Base-by-base conservation (phyloP, 257 asterid genomes). In the Nemophila menziesii region DNA sequence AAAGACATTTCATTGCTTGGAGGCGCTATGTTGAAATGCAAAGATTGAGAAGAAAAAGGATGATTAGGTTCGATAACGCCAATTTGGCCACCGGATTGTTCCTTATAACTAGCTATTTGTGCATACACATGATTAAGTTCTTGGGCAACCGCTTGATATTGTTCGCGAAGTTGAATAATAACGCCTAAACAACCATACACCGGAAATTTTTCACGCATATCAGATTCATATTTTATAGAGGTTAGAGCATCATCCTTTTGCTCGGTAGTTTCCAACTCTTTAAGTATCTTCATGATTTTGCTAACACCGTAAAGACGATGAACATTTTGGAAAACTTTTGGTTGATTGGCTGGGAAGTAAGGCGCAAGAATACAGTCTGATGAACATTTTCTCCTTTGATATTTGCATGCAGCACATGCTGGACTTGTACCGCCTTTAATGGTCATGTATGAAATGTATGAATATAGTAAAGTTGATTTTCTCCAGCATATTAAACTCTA, bases 391-490 rank as follows among this genome's bases (percentile, higher is more conserved):
- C 86, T 49, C 12, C 93, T 54, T 21, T 71, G 93, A 40, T 66
- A 78, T 23, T 78, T 84, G 68, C 95, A 84, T 0, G 77, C 92
- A 7, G 95, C 87, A 19, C 95, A 84, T 5, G 93, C 86, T 0
- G 78, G 81, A 16, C 57, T 59, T 0, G 62, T 66, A 46, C 74
- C 78, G 0, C 83, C 74, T 41, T 68, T 70, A 8, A 69, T 52
- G 8, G 70, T 62, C 79, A 74, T 77, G 33, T n/a, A n/a, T n/a
- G n/a, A 5, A 43, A 21, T 1, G 27, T 33, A 24, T 16, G 7
- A 14, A 10, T 14, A 7, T 16, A 18, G 16, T 17, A 16, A 11
- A 20, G n/a, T n/a, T n/a, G n/a, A 24, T 12, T 2, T 11, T 20
- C 8, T 2, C 1, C 29, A 12, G 15, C 14, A 15, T 43, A 4